Base-by-base conservation (phyloP, 768 basidiomycete genomes). In the Austroboletus festivus region DNA sequence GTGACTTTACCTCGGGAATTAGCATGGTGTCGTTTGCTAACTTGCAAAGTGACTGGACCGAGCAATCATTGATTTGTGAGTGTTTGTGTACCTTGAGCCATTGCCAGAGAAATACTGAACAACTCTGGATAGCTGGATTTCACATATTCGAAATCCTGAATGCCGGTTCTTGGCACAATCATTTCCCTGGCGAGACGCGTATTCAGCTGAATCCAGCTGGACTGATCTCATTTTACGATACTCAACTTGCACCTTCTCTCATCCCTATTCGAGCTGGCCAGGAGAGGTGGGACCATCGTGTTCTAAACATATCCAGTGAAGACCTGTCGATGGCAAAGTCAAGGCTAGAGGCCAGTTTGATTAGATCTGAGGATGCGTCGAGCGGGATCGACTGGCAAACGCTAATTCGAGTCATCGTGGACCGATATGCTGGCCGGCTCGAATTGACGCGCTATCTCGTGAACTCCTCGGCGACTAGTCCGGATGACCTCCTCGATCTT, bases 161-260 rank as follows among this genome's bases (percentile, higher is more conserved):
- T 0, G 46, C 63, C 0, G 69, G 61, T 21, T 45, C 58, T 16
- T 68, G 72, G 64, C 62, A 71, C 33, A 64, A 70, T 35, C 54
- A 26, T 23, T 66, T 61, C 50, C 71, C 71, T 1, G 71, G 70
- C 16, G 68, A 72, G 21, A 64, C 59, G 1, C 68, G 71, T 2
- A 38, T 73, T 21, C 50, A 56, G n/a, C 42, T 73, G 18, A 67
- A 73, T 39, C 58, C 67, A 13, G 28, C 69, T 8, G 53, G 63
- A 16, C 35, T 73, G 18, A 48, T 71, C 11, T 71, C 72, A 4
- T 68, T 73, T 54, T 73, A 73, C 21, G 69, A 73, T 41, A 58
- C 59, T 7, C 24, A 53, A 28, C 61, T 68, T 2, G 58, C 24
- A 0, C 68, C 68, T 10, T 71, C 69, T 3, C 56, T 72, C 12